Evolutionary conservation across 495 filamentous ascomycete species (phyloP).

Genomic region (Copromyces sp.): DNA sequence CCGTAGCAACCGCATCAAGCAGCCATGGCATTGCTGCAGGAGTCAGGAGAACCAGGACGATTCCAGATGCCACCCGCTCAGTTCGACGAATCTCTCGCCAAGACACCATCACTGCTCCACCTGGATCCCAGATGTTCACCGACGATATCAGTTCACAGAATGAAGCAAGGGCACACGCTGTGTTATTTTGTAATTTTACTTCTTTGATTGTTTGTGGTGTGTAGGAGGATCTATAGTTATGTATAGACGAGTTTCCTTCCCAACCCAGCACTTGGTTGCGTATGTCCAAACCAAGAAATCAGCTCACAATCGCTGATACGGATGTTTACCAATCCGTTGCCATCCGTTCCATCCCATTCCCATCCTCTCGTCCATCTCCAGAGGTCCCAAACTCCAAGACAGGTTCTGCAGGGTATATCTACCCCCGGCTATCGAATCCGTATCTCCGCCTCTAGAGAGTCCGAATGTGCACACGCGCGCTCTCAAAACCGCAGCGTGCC

Average conservation of each 20-base stretch:
- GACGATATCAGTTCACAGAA: background rate
- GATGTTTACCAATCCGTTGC: background rate
- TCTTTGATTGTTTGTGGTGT: background rate
- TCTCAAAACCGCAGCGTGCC: background rate
- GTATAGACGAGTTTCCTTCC: background rate
- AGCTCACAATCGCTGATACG: background rate
- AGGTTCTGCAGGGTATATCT: background rate
- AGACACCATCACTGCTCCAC: background rate
- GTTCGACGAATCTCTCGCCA: background rate
- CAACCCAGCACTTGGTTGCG: background rate
- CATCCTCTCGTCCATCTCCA: background rate
- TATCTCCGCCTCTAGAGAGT: background rate
- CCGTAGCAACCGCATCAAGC: background rate
- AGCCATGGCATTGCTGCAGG: background rate
- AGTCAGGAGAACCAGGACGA: background rate
- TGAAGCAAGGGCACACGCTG: background rate
- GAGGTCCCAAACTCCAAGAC: background rate
- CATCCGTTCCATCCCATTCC: background rate
- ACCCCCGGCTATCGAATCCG: background rate
- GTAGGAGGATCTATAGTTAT: background rate
- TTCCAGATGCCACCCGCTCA: background rate
- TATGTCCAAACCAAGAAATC: background rate
- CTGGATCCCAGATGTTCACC: background rate
- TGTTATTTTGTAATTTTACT: background rate
- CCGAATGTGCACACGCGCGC: background rate